Evolutionary conservation across 345 rosid species (phyloP).

Genomic region (Cardiospermum halicacabum): DNA sequence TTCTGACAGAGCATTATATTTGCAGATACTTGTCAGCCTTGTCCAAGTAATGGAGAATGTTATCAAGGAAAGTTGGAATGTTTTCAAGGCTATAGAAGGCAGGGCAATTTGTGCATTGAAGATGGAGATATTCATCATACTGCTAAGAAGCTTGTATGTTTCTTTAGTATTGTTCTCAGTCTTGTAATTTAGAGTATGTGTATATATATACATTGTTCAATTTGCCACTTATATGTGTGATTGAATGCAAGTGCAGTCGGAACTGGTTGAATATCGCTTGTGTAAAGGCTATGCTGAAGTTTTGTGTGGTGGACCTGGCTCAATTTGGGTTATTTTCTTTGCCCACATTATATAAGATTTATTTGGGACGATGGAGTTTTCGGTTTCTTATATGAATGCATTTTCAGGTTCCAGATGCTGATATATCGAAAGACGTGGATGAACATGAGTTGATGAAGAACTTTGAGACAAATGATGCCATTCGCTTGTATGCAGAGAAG

Average conservation of each 20-base stretch:
- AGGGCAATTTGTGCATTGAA: constrained; percentile 64
- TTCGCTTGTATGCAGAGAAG: constrained; percentile 38
- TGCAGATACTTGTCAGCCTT: constrained; percentile 74
- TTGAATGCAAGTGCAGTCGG: constrained; percentile 50
- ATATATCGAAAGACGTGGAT: constrained; percentile 51
- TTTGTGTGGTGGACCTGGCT: constrained; percentile 59
- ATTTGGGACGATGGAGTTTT: background rate
- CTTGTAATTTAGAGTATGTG: constrained; percentile 7
- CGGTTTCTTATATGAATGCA: background rate
- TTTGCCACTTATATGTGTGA: constrained; percentile 16
- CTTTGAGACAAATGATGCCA: constrained; percentile 32
- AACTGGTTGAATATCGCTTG: constrained; percentile 44
- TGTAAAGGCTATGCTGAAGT: constrained; percentile 58
- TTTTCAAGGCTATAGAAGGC: constrained; percentile 51
- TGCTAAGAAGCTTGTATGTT: constrained; percentile 71
- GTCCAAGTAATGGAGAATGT: constrained; percentile 70
- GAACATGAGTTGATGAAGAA: constrained; percentile 31
- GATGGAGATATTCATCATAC: constrained; percentile 70
- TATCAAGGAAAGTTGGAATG: constrained; percentile 65
- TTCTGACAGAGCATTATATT: background rate
- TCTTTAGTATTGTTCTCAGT: constrained; percentile 28
- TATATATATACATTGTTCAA: constrained; percentile 5
- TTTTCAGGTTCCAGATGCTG: constrained; percentile 55
- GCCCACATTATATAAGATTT: background rate
- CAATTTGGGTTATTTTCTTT: constrained; percentile 56